Evolutionary conservation across 768 basidiomycete genomes (phyloP), one percentile per base, ranked within the genome.

Genomic region (Pisolithus microcarpus): DNA sequence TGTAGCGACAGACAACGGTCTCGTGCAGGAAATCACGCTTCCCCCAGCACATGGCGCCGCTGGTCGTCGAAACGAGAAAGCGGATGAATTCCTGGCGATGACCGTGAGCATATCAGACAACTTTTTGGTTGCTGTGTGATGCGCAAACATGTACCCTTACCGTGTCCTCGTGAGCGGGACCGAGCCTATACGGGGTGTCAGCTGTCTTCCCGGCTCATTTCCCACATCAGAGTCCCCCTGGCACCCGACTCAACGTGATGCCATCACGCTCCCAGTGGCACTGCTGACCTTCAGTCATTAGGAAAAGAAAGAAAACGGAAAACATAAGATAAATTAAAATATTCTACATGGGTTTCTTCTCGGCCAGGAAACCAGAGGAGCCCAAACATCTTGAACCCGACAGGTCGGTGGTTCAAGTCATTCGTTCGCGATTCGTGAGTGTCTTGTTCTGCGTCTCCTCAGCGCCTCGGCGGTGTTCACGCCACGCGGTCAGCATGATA

Each of bases 351-450:
- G 66, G 66, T 9, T 69, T 67, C 56, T 67, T 67, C 40, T 64
- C 68, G 4, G 65, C 66, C 40, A 56, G 51, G 19, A 57, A 51
- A 30, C 21, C 53, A 16, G 52, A 53, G 38, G 58, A 58, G 15
- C 47, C 63, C 49, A 53, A 13, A 15, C 31, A 54, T 24, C 48
- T 58, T 21, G 56, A 64, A 48, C 57, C 60, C 38, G 70, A 77
- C 59, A 75, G 68, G 65, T 76, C 78, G 28, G 77, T 82, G 47
- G 65, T 79, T 26, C 71, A 75, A 53, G 78, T 78, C 60, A 78
- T 81, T 47, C 77, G 80, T 59, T 81, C 80, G 59, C 74, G 81
- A 65, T 80, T 82, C 58, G 79, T 81, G 56, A 59, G 78, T 75
- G 24, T 63, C 52, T 50, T 59, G 49, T 43, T 54, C 37, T 21